Evolutionary conservation across 352 stramenopile genomes (phyloP), one percentile per base, ranked within the genome.

Genomic region (Globisporangium abappressorium): DNA sequence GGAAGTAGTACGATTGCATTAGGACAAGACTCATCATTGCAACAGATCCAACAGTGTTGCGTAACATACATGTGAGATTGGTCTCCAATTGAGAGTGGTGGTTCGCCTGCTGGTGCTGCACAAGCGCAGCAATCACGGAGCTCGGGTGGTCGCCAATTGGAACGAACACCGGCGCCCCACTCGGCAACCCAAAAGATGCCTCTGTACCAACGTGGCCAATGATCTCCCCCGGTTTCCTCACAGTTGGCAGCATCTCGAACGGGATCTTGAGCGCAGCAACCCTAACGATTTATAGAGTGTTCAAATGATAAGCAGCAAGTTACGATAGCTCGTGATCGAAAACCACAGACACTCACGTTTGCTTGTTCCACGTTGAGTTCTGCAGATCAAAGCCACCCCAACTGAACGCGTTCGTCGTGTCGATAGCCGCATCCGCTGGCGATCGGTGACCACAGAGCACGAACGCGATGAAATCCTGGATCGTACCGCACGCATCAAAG

Each of bases 131-230:
- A 41, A 89, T 33, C 5, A 95, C 82, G 3, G 87, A 92, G 43
- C 84, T 92, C 1, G 85, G 87, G 30, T 95, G 87, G 64, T 95
- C 87, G 9, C 87, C 87, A 73, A 93, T 93, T 4, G 85, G 82
- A 0, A 92, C 76, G 60, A 70, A 82, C 61, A 95, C 83, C 3
- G 63, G 65, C 6, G 71, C 72, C 0, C 68, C 68, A 1, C 53
- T 15, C 1, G 84, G 81, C 14, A 95, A 34, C 0, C 67, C 66
- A 15, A 86, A 71, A 11, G 47, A 9, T 9, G 38, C 6, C 1
- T 26, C 33, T 33, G 56, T 6, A 3, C 5, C 15, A 43, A 62
- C 78, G 5, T 75, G 64, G 9, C 87, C 85, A 24, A 93, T 66
- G 33, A 87, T 68, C 5, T 71, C 76, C 14, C 85, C 84, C 9